Evolutionary conservation across 176 grass and related monocot species (phyloP).

Genomic region (Olyra latifolia): DNA sequence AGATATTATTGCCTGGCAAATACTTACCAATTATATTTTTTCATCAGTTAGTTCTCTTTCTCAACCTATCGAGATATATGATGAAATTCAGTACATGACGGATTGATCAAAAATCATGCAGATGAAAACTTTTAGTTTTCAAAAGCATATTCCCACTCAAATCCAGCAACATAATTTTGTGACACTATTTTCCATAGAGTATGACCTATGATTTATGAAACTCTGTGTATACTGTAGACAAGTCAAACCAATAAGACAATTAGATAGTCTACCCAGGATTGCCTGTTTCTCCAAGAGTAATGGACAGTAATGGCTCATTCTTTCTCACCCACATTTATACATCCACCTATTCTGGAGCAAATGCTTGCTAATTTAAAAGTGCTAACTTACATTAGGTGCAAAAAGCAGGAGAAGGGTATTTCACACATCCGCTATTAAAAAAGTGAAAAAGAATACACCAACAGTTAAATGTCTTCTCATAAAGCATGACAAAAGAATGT

Average conservation of each 20-base stretch:
- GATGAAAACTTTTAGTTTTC: neutral
- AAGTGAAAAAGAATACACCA: neutral
- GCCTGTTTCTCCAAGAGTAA: neutral
- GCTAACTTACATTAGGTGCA: conserved; percentile 1
- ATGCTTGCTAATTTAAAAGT: conserved; percentile 10
- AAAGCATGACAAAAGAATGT: conserved; percentile 8
- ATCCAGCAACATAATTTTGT: neutral
- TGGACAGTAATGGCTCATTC: neutral
- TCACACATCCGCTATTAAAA: neutral
- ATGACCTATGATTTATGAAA: conserved; percentile 10
- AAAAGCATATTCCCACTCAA: neutral
- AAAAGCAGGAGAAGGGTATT: neutral
- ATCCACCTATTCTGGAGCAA: neutral
- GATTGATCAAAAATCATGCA: conserved; percentile 2
- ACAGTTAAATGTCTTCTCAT: neutral
- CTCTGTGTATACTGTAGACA: neutral
- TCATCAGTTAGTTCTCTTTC: conserved; percentile 11
- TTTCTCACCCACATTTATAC: neutral
- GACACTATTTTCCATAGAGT: conserved; percentile 6
- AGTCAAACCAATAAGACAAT: neutral
- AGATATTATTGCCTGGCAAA: neutral
- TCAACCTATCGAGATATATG: neutral
- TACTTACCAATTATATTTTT: neutral
- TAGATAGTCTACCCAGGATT: neutral
- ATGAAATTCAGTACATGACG: neutral